Evolutionary conservation across 2,329 filamentous ascomycete genomes (phyloP).

Genomic region (Intubia oerlemansii): DNA sequence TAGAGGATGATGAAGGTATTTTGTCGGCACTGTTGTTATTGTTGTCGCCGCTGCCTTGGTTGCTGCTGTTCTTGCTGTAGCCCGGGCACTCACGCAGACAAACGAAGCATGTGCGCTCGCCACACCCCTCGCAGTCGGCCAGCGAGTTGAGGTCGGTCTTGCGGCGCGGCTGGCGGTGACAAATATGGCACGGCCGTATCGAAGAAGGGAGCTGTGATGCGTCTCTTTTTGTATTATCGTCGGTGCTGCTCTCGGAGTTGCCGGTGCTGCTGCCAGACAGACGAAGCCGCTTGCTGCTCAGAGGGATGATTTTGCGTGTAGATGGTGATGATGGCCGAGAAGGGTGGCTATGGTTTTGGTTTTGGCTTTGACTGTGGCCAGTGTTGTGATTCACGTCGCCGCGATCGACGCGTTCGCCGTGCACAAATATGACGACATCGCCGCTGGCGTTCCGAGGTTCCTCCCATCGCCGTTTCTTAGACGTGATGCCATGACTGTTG

Average conservation of each 20-base stretch:
- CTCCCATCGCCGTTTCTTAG: constrained; percentile 18
- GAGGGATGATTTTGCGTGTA: constrained; percentile 2
- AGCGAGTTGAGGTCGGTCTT: constrained; percentile 46
- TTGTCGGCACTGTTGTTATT: too few relatives aligned
- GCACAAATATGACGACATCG: too few relatives aligned
- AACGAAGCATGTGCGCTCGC: constrained; percentile 42
- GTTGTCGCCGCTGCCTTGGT: constrained; percentile 1
- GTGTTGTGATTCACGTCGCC: constrained; percentile 1
- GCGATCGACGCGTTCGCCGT: neutral
- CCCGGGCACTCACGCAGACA: constrained; percentile 43
- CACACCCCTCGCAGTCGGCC: constrained; percentile 40
- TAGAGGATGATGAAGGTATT: neutral
- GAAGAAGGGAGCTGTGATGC: neutral
- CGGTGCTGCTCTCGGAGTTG: neutral
- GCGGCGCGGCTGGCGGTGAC: constrained; percentile 40
- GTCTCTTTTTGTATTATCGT: neutral
- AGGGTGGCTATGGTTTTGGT: neutral
- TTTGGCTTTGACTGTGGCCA: too few relatives aligned
- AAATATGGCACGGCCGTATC: constrained; percentile 39
- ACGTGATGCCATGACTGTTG: too few relatives aligned
- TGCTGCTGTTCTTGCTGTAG: constrained; percentile 15
- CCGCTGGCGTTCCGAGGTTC: constrained; percentile 7
- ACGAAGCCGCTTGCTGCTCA: constrained; percentile 2
- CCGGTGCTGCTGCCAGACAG: too few relatives aligned
- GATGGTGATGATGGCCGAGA: neutral